phyloP scores from a whole-genome alignment of 1,284 basidiomycete species.

The Trichosporon inkin region DNA sequence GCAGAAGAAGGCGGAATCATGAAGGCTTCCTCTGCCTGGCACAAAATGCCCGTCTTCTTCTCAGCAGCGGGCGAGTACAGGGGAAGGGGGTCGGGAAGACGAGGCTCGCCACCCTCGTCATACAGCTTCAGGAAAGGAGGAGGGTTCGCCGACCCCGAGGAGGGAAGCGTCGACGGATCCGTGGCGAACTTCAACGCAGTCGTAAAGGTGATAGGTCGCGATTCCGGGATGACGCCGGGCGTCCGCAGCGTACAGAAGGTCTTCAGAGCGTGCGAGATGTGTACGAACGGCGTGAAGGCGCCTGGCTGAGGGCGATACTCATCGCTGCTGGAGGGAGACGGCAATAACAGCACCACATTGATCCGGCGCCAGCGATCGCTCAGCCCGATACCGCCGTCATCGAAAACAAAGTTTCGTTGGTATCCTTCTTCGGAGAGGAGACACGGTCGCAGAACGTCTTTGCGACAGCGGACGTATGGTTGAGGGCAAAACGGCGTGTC shows the following conservation, averaged over 20 bases:
- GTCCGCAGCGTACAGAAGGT: not conserved
- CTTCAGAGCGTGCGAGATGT: constrained; percentile 1
- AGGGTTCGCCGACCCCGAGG: not conserved
- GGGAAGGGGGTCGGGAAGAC: not conserved
- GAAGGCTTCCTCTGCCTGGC: not conserved
- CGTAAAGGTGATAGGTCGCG: not conserved
- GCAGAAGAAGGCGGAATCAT: not conserved
- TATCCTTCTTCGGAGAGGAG: constrained; percentile 36
- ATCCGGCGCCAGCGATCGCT: constrained; percentile 35
- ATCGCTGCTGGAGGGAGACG: constrained; percentile 9
- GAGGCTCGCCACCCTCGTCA: constrained; percentile 2
- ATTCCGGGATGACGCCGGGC: not conserved
- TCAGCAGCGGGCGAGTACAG: not conserved
- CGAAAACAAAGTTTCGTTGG: constrained; percentile 44
- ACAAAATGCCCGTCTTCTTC: not conserved
- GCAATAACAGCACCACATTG: constrained; percentile 34
- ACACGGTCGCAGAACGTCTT: constrained; percentile 18
- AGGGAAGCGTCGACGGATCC: not conserved
- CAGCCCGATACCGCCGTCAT: constrained; percentile 10
- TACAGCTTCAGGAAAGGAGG: not conserved
- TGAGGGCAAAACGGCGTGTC: constrained; percentile 13
- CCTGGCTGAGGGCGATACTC: not conserved
- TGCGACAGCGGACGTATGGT: not conserved
- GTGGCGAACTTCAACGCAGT: not conserved
- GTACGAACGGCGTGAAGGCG: not conserved